A percentile compares a stretch with the other conserved stretches of the same genome.
Conservation (phyloP, 306 rosid genomes). For the Urtica urens region DNA sequence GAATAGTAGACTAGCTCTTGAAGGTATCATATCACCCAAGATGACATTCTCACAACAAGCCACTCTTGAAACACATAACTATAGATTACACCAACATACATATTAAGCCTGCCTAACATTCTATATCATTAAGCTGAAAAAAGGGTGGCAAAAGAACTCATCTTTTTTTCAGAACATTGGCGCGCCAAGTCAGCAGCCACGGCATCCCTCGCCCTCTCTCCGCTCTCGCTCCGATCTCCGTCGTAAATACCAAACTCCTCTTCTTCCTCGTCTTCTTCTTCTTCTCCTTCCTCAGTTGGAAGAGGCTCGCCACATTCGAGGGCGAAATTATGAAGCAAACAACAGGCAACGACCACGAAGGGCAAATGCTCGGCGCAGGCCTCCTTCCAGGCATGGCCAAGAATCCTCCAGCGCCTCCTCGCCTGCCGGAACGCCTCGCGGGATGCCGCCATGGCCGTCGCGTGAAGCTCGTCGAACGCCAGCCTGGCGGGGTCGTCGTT, state of each 20-base stretch:
- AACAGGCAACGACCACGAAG: constrained; percentile 47
- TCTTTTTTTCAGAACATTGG: constrained; percentile 36
- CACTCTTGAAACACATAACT: too few species aligned
- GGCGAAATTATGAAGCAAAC: constrained; percentile 80
- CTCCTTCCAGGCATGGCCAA: constrained; percentile 54
- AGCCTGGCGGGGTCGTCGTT: constrained; percentile 30
- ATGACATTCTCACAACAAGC: too few species aligned
- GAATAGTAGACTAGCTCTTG: too few species aligned
- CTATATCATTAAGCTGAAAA: not conserved
- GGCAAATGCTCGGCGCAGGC: constrained; percentile 61
- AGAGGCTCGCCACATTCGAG: constrained; percentile 38
- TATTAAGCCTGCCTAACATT: too few species aligned
- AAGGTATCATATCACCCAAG: too few species aligned
- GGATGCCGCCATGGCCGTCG: constrained; percentile 37
- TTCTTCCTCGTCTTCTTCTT: constrained; percentile 18
- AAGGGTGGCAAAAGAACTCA: constrained; percentile 18
- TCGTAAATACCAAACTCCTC: constrained; percentile 25
- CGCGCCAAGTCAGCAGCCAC: constrained; percentile 61
- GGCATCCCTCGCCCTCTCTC: constrained; percentile 45
- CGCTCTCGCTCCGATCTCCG: constrained; percentile 47
- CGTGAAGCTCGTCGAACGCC: constrained; percentile 49
- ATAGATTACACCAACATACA: too few species aligned
- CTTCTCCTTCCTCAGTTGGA: constrained; percentile 11
- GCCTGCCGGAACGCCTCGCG: constrained; percentile 43
- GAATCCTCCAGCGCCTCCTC: constrained; percentile 49